Evolutionary conservation across 345 rosid genomes (phyloP).

Genomic region (Lumnitzera littorea): DNA sequence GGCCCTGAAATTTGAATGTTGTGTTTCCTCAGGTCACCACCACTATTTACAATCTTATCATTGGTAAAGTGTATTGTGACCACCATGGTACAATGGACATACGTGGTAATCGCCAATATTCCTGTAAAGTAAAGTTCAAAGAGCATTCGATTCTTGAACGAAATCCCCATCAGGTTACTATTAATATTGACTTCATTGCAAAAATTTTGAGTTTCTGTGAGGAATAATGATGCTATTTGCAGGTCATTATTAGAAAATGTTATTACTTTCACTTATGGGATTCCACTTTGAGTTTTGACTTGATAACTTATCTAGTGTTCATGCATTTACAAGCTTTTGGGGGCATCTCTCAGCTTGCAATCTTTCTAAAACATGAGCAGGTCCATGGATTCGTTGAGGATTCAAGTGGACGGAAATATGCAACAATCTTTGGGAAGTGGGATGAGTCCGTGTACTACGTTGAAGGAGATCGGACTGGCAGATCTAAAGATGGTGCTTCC

Average conservation of each 20-base stretch:
- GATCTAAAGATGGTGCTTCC: slow-evolving; percentile 45
- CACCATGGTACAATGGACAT: slow-evolving; percentile 93
- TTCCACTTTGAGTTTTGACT: too few relatives aligned
- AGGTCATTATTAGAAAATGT: neutral
- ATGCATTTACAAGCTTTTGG: too few relatives aligned
- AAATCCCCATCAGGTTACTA: slow-evolving; percentile 82
- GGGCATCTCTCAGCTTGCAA: too few relatives aligned
- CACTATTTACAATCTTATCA: slow-evolving; percentile 79
- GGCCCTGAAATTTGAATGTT: slow-evolving; percentile 3
- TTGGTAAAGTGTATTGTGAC: slow-evolving; percentile 84
- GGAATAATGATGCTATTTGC: too few relatives aligned
- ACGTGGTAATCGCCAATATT: slow-evolving; percentile 65
- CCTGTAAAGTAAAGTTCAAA: slow-evolving; percentile 91
- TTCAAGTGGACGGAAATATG: slow-evolving; percentile 48
- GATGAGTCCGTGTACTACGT: slow-evolving; percentile 73
- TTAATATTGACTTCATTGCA: neutral
- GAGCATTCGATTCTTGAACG: slow-evolving; percentile 88
- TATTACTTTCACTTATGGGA: too few relatives aligned
- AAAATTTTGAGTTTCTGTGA: too few relatives aligned
- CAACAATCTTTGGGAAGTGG: slow-evolving; percentile 93
- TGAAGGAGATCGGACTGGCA: slow-evolving; percentile 45
- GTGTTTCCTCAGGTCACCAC: slow-evolving; percentile 68
- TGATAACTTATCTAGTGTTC: too few relatives aligned
- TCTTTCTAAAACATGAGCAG: slow-evolving; percentile 18
- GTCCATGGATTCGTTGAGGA: slow-evolving; percentile 91